Evolutionary conservation across 1,139 yeast species (phyloP).

Genomic region (Geotrichum australiense): DNA sequence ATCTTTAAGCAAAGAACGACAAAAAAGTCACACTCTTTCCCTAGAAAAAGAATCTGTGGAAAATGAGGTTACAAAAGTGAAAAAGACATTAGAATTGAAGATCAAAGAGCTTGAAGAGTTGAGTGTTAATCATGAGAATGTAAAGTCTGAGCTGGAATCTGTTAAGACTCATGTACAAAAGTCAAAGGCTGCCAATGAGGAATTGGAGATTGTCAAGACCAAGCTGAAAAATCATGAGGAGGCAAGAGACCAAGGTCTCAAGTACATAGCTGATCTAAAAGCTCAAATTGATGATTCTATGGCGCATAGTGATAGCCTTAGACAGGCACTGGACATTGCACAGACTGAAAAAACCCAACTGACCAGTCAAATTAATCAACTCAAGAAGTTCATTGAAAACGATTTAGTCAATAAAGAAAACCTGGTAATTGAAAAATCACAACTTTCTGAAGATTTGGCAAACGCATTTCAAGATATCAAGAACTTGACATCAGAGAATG

Average conservation of each 20-base stretch:
- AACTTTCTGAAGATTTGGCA: conserved; percentile 24
- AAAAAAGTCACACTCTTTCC: conserved; percentile 23
- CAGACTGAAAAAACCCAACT: conserved; percentile 15
- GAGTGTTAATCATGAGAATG: conserved; percentile 21
- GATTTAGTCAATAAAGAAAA: conserved; percentile 22
- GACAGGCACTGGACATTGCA: conserved; percentile 9
- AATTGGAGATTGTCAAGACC: conserved; percentile 36
- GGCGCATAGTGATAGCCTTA: conserved; percentile 13
- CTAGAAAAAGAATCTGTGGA: conserved; percentile 25
- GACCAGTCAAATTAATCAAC: conserved; percentile 20
- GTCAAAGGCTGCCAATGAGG: conserved; percentile 21
- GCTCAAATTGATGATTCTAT: conserved; percentile 16
- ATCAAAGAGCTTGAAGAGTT: conserved; percentile 17
- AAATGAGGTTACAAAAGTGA: conserved; percentile 22
- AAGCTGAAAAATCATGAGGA: conserved; percentile 34
- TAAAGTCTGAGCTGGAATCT: conserved; percentile 23
- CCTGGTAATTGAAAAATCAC: conserved; percentile 27
- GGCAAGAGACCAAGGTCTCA: conserved; percentile 9
- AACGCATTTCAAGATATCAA: conserved; percentile 21
- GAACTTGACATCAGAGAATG: conserved; percentile 25
- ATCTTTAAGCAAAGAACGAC: conserved; percentile 22
- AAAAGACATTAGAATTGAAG: conserved; percentile 20
- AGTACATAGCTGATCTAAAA: conserved; percentile 14
- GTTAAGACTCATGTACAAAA: conserved; percentile 22
- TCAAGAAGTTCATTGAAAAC: conserved; percentile 23